These are phyloP conservation scores for Picea engelmannii DNA, from an alignment of 83 land plant genomes.

Conservation along the genomic window DNA sequence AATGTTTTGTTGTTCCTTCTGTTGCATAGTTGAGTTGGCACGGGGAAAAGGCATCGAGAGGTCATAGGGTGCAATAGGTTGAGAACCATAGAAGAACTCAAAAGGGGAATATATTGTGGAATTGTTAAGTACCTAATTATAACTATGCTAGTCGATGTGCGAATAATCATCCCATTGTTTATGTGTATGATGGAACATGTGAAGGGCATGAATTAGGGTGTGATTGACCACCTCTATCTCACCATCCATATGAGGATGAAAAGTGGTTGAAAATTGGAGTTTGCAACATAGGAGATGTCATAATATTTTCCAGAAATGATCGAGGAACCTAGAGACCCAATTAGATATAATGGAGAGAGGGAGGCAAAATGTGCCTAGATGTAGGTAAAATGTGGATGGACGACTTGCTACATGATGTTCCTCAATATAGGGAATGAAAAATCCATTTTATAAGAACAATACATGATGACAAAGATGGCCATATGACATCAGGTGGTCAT, in stretches of 20 bases:
- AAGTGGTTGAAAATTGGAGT: neutral
- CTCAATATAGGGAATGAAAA: neutral
- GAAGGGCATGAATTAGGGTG: conserved; percentile 3
- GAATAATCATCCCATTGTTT: neutral
- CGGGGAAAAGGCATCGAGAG: neutral
- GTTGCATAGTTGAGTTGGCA: neutral
- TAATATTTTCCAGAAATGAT: neutral
- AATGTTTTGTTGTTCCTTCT: neutral
- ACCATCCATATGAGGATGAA: neutral
- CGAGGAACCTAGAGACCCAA: no score
- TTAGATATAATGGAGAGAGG: no score
- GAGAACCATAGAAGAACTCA: neutral
- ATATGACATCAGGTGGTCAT: no score
- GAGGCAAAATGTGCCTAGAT: neutral
- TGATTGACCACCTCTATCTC: neutral
- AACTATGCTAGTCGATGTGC: neutral
- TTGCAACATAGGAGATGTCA: neutral
- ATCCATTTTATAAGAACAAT: neutral
- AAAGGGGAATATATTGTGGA: neutral
- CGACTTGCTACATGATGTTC: neutral
- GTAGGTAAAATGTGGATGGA: neutral
- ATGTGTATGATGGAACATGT: neutral
- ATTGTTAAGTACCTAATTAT: neutral
- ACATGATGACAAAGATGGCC: no score
- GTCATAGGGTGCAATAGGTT: neutral